Base-by-base conservation (phyloP, 495 filamentous ascomycete genomes). In the Aspergillus kassunensis region DNA sequence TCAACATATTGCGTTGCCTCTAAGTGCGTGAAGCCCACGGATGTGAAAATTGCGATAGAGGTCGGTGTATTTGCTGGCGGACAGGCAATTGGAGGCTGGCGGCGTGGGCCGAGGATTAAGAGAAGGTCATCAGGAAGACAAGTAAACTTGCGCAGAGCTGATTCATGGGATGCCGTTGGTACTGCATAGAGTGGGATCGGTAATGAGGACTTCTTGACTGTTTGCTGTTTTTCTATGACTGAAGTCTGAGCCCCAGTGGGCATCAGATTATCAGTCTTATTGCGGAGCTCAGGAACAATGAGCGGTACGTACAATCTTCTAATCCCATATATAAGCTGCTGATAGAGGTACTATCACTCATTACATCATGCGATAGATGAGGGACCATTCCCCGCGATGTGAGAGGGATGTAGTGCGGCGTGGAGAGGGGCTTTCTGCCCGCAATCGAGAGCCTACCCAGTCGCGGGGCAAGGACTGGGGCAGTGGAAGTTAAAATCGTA, bases 321-420 rank as follows among this genome's bases (percentile, higher is more conserved):
- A 97, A 68, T 11, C 87, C 89, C 50, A 90, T 73, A 66, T 92
- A 95, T 20, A 90, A 73, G 41, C 87, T 88, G 16, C 67, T 70
- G 35, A 91, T 74, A 6, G 79, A 60, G 6, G 84, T 82, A 55
- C 87, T 78, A 30, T 83, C 80, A 21, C 69, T 67, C 55, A 92
- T 70, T 56, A 87, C 85, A 74, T 98, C 93, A 47, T 90, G 92
- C 13, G 91, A 83, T 45, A 98, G 69, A 70, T 98, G 93, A 19
- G 93, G 89, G 24, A 97, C 72, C 2, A 76, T 79, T 10, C 93
- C 93, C 52, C 93, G 80, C 34, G 95, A 96, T 2, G 87, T 87
- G 56, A 84, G 69, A 27, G 81, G 84, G 34, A 97, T 66, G 65
- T 85, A 95, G 57, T 88, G 86, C 41, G 93, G 93, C 19, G 95